Base-by-base conservation (phyloP, 306 rosid species). In the Malus domestica region DNA sequence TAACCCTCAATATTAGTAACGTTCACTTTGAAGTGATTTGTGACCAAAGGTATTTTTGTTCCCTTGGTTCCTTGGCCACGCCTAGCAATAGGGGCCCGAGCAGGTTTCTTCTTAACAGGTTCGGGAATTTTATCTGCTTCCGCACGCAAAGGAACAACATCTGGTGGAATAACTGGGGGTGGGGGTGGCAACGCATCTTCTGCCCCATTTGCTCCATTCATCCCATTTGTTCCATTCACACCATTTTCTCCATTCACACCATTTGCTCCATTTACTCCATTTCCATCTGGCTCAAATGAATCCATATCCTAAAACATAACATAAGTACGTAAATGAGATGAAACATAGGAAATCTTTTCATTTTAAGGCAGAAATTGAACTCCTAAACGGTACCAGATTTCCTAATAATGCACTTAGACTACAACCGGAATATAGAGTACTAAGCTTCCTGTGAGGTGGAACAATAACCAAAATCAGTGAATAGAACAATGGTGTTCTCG, bases 11-110 rank as follows among this genome's bases (percentile, higher is more conserved):
- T 76, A 78, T 81, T 95, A 2, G 76, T 61, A 32, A 89, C 89
- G 44, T 76, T 80, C 0, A 95, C 99, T 87, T 85, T 89, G 73
- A 87, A 95, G 76, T 95, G 99, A 51, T 95, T 95, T 0, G 99
- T 90, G 0, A 92, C 70, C 25, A 95, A 86, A 38, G 82, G 44
- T 44, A 87, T 61, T 60, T 80, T 96, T 29, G 16, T 80, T n/a
- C 99, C 99, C 70, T 86, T 92, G 0, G 90, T 54, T 12, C 87
- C 99, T 10, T 82, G 68, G 18, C 89, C 89, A 1, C 82, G 87
- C 67, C 99, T 87, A 11, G 97, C 93, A 1, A 90, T 88, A 0
- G 99, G 99, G 59, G 83, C 59, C n/a, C 89, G 86, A 9, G 54
- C 35, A 71, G 30, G 38, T 78, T 92, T 96, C n/a, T 89, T 90